Evolutionary conservation across 257 asterid genomes (phyloP).

Genomic region (Lycium barbarum): DNA sequence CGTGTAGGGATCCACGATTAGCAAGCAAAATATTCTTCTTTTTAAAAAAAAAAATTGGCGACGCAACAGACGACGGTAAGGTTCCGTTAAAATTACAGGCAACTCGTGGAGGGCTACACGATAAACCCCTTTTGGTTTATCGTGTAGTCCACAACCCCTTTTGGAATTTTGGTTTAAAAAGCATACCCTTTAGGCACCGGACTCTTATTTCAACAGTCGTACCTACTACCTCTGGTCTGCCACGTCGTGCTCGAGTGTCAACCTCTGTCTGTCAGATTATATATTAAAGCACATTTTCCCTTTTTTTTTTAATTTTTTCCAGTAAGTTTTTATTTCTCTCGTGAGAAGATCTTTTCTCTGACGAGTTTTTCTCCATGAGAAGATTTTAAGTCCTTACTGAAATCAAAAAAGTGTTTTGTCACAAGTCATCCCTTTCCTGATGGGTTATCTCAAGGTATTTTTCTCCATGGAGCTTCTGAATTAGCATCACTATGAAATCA

Average conservation of each 20-base stretch:
- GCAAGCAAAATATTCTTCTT: too few species aligned
- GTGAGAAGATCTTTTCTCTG: not conserved
- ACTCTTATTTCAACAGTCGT: not conserved
- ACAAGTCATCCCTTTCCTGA: not conserved
- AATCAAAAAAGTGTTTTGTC: not conserved
- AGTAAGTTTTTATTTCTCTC: not conserved
- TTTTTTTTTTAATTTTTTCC: too few species aligned
- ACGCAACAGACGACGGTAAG: too few species aligned
- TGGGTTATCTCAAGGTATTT: not conserved
- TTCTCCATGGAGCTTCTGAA: slow-evolving; percentile 8
- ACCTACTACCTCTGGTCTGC: not conserved
- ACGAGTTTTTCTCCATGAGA: not conserved
- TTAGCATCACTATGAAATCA: not conserved
- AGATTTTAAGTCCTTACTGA: slow-evolving; percentile 3
- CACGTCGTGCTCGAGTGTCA: not conserved
- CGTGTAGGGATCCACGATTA: too few species aligned
- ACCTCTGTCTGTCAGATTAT: not conserved
- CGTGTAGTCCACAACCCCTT: too few species aligned
- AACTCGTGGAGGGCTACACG: too few species aligned
- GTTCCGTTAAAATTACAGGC: too few species aligned
- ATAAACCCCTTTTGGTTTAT: too few species aligned
- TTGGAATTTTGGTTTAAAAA: too few species aligned
- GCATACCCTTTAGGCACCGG: too few species aligned
- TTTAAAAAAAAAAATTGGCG: too few species aligned
- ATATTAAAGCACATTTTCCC: not conserved